Evolutionary conservation across 345 rosid genomes (phyloP).

Genomic region (Mallotus nudiflorus): DNA sequence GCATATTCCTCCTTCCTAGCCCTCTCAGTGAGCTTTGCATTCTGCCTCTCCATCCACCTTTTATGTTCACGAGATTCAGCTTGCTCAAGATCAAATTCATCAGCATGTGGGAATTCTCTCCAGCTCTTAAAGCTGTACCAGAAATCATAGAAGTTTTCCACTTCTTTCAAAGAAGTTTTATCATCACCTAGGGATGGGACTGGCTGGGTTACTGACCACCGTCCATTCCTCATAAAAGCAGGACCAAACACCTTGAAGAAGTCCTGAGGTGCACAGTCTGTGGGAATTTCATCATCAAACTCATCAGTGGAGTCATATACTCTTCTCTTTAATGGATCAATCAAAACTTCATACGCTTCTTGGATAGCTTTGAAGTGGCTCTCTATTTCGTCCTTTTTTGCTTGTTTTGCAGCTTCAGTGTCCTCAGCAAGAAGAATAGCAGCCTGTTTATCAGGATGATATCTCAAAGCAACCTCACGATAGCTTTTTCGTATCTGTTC

Average conservation of each 20-base stretch:
- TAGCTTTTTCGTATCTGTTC: constrained; percentile 93
- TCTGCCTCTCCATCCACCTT: constrained; percentile 99
- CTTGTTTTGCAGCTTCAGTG: constrained; percentile 88
- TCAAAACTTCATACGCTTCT: constrained; percentile 92
- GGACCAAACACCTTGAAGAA: constrained; percentile 97
- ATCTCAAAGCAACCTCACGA: constrained; percentile 88
- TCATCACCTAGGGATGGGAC: constrained; percentile 79
- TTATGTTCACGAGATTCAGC: constrained; percentile 96
- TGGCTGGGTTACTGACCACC: constrained; percentile 90
- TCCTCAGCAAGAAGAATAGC: constrained; percentile 82
- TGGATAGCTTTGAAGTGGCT: constrained; percentile 81
- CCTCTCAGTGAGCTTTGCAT: constrained; percentile 74
- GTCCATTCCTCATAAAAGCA: constrained; percentile 93
- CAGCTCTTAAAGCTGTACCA: constrained; percentile 96
- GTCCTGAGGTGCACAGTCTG: constrained; percentile 83
- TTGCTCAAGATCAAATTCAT: constrained; percentile 92
- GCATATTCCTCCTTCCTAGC: constrained; percentile 96
- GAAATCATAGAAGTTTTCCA: constrained; percentile 76
- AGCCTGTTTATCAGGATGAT: constrained; percentile 96
- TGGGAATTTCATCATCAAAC: constrained; percentile 94
- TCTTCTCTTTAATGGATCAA: constrained; percentile 86
- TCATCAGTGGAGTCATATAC: constrained; percentile 94
- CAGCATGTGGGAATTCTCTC: constrained; percentile 98
- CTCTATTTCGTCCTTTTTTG: constrained; percentile 92
- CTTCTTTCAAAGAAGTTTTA: constrained; percentile 60